Base-by-base conservation (phyloP, 2,329 filamentous ascomycete species). In the Gaeumannomyces sp. region DNA sequence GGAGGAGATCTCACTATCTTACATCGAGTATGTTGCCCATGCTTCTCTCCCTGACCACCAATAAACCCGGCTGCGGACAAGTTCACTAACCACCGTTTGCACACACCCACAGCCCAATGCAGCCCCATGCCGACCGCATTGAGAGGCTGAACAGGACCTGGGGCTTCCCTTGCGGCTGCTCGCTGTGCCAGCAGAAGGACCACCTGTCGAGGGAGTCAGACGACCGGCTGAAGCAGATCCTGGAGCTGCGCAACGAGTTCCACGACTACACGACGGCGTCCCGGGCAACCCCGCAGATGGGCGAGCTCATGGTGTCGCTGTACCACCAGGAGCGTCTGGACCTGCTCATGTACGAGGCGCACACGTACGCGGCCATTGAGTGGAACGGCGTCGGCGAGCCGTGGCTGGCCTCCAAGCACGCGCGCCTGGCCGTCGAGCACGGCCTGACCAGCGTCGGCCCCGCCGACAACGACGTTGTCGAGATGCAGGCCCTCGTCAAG, bases 1-100 rank as follows among this genome's bases (percentile, higher is more conserved):
- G 35, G 78, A 79, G 66, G 79, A 80, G 70, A 73, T 80, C 62
- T 79, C 76, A 22, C 69, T 80, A 64, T 76, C 77, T 0, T 81
- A 80, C 69, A 76, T 80, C 38, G 72, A 76, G 72, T 76, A 67
- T 67, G 72, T 62, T 10, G 6, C 35, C 33, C n/a, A n/a, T 35
- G 29, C 25, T 33, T 31, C 29, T 13, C 13, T 4, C 14, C 3
- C 13, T 38, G 5, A 38, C 4, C 16, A 16, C 13, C 2, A 38
- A 38, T 38, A 38, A 38, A 38, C 16, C 35, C 35, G 14, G 4
- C 16, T 6, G 33, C 5, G 14, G 22, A 22, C 28, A 29, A n/a
- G 33, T 31, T 10, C 22, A 22, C 60, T 61, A n/a, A 61, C 60
- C 10, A 19, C 38, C 27, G 27, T 27, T 16, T 16, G 22, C 22